Base-by-base conservation (phyloP, 768 basidiomycete genomes). In the Scleroderma citrinum region DNA sequence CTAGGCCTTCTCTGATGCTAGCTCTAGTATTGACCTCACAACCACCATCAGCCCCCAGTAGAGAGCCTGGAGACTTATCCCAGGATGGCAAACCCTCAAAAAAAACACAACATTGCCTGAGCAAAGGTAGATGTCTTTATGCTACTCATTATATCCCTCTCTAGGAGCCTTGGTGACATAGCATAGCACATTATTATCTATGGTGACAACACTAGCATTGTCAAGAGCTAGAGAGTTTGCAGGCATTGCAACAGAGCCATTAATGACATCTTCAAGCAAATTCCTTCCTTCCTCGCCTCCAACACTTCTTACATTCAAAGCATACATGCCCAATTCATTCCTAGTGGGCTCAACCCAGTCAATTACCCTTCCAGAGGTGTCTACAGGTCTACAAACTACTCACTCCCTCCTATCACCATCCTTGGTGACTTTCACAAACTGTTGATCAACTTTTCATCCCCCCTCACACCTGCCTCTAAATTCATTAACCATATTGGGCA, bases 141-240 rank as follows among this genome's bases (percentile, higher is more conserved):
- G 42, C 17, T 60, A n/a, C 50, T 56, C 23, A 54, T 67, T 32
- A 37, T 14, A 12, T 38, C 56, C 30, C 26, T 62, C 51, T 19
- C 56, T 8, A 2, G 13, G 12, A 0, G 7, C 32, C 2, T 32
- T 10, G 10, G 24, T 8, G 13, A 7, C 29, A 8, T 17, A 8
- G 14, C 39, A 20, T 6, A 30, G 1, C 59, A 66, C 41, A 32
- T 63, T 53, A 50, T 46, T 8, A 50, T 70, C 19, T 66, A 53
- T 23, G 67, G 72, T 0, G 71, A 76, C 61, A 76, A 75, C 61
- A 49, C 41, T 38, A 69, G 71, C 1, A 66, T 76, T 6, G 60
- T 75, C 26, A 59, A 74, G 49, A 71, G 71, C 0, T 76, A 72
- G 74, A 68, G 69, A 67, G 68, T 61, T 26, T 64, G 65, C 0